Base-by-base conservation (phyloP, 768 basidiomycete genomes). In the Kwoniella bestiolae region DNA sequence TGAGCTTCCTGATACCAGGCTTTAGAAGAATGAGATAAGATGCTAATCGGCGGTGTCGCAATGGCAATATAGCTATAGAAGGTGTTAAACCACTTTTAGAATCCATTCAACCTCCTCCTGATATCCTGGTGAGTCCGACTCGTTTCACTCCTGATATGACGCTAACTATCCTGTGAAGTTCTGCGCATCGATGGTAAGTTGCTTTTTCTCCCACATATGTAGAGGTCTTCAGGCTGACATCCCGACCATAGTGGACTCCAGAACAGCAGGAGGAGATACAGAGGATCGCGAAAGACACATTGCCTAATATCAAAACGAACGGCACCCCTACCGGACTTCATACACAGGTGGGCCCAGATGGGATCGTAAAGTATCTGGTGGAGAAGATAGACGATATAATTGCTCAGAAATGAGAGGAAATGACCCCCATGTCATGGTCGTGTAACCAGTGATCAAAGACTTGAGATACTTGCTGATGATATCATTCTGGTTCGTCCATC, bases 281-380 rank as follows among this genome's bases (percentile, higher is more conserved):
- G 41, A 38, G 41, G 25, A 77, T 80, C 46, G 79, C 77, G 3
- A 53, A 55, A 9, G 68, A 69, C 14, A 77, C 75, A 3, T 71
- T 77, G 29, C 77, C 77, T 9, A 74, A 73, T 2, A 77, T 78
- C 58, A 71, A 68, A 57, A 78, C 77, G 12, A 64, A 72, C 26
- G 76, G 65, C 1, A 78, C 77, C 9, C 79, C 79, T 5, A 74
- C 75, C 0, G 79, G 79, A 2, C 51, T 80, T 47, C 79, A 80
- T 51, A 70, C 71, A 14, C 57, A 73, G 45, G 57, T 50, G 3
- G 79, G 79, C 8, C 73, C 77, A 3, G 74, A 76, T 34, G 77
- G 72, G 1, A 67, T 80, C 32, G 69, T 80, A 12, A 56, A 73
- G 56, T 75, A 73, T 53, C 55, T 80, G 35, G 61, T 66, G 59